Evolutionary conservation across 352 stramenopile genomes (phyloP), one percentile per base, ranked within the genome.

Genomic region (Phytophthora pinifolia): DNA sequence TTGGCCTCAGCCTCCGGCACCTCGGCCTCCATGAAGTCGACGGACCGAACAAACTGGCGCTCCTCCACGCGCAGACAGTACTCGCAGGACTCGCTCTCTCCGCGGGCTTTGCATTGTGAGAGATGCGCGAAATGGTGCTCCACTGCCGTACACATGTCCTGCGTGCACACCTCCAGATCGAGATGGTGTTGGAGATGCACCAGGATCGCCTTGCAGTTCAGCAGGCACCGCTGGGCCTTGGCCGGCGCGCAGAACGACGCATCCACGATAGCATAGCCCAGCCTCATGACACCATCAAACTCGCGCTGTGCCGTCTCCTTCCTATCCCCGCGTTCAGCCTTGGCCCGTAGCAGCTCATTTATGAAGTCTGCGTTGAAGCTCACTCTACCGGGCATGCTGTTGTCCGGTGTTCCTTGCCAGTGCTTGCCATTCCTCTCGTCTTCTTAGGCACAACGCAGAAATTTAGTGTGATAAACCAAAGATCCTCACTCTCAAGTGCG

Each of bases 51-150:
- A 36, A 76, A 39, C 25, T 78, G 74, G 10, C 73, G 70, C 27
- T 88, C 77, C 47, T 74, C 59, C 22, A 84, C 72, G 46, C 61
- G 66, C 34, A 86, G 52, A 27, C 77, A 88, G 33, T 88, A 88
- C 48, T 83, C 77, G 27, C 77, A 88, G 15, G 32, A 65, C 7
- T 63, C 45, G 27, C 49, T 65, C 51, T 67, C 43, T 25, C 62
- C 33, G 1, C 49, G 54, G 5, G 71, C 59, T 54, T 69, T 73
- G 48, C 77, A 88, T 43, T 74, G 63, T 25, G 73, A 79, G 1
- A 85, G 47, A 53, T 88, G 77, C 12, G 64, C 57, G 42, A 88
- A 88, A 31, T 88, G 75, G 41, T 82, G 67, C 61, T 84, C 76
- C 25, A 88, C 74, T 4, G 73, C 65, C 20, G 46, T 62, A 37